phyloP scores from a whole-genome alignment of 352 stramenopile species.

The Blastocystis sp. region DNA sequence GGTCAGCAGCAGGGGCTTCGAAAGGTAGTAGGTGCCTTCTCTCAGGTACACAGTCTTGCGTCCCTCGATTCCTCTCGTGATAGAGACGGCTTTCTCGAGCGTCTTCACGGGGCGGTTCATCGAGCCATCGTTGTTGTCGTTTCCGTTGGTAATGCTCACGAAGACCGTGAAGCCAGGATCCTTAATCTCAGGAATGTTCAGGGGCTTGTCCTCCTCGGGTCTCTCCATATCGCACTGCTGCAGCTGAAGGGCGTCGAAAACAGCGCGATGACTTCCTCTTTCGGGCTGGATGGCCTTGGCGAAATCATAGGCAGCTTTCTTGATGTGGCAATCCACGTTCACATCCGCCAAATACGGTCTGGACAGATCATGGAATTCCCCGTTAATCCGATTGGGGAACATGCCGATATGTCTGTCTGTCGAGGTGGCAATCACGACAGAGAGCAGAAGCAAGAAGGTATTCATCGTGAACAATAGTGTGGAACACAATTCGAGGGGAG shows the following conservation, averaged over 20 bases:
- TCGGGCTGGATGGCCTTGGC: conserved; percentile 63
- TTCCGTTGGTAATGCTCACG: conserved; percentile 22
- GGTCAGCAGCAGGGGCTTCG: conserved; percentile 62
- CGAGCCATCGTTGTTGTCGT: conserved; percentile 51
- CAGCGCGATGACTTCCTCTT: conserved; percentile 3
- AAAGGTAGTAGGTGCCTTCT: conserved; percentile 66
- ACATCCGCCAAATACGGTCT: conserved; percentile 63
- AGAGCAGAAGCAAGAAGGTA: background rate
- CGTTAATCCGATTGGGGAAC: conserved; percentile 58
- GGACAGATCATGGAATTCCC: conserved; percentile 66
- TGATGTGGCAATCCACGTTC: conserved; percentile 66
- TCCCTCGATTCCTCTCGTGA: conserved; percentile 42
- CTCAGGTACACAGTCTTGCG: conserved; percentile 17
- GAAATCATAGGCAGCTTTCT: conserved; percentile 67
- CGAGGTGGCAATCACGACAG: conserved; percentile 15
- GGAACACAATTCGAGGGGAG: conserved; percentile 1
- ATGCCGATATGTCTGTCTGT: conserved; percentile 24
- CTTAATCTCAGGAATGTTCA: conserved; percentile 52
- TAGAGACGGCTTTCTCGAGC: conserved; percentile 42
- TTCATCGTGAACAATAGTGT: background rate
- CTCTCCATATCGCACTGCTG: conserved; percentile 64
- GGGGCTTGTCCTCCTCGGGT: conserved; percentile 31
- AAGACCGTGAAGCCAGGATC: conserved; percentile 52
- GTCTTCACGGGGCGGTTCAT: conserved; percentile 56
- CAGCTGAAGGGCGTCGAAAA: conserved; percentile 65